Evolutionary conservation across 1,139 yeast species (phyloP).

Genomic region (Suhomyces ambrosiae): DNA sequence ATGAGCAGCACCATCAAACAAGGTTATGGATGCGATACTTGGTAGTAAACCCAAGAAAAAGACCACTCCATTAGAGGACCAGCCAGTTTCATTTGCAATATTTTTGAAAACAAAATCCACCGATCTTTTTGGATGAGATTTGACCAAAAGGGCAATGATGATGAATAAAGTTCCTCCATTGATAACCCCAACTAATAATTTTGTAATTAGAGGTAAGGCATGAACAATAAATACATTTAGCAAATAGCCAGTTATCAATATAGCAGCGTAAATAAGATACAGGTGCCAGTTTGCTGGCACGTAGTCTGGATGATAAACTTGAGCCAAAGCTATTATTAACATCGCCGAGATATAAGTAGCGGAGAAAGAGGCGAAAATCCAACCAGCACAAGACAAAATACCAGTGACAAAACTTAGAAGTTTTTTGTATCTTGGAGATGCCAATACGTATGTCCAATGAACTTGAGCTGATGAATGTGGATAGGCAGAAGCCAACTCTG

Average conservation of each 20-base stretch:
- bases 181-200: conserved; percentile 22
- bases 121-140: conserved; percentile 27
- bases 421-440: conserved; percentile 23
- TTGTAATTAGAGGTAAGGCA: conserved; percentile 23
- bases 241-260: conserved; percentile 18
- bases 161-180: conserved; percentile 30
- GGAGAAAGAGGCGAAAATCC: conserved; percentile 15
- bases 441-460: conserved; percentile 32
- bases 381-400: conserved; percentile 18
- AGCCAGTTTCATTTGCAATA: conserved; percentile 30
- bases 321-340: conserved; percentile 12
- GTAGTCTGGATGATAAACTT: conserved; percentile 25
- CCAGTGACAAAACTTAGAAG: conserved; percentile 23
- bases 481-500: conserved; percentile 32
- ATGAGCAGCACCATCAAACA: conserved; percentile 35
- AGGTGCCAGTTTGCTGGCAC: conserved; percentile 27
- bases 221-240: conserved; percentile 26
- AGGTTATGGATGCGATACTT: conserved; percentile 28
- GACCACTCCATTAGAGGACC: conserved; percentile 31
- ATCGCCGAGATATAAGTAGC: conserved; percentile 13
- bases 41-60: conserved; percentile 33
- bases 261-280: conserved; percentile 24
- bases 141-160: conserved; percentile 26
- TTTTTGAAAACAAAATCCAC: conserved; percentile 26
- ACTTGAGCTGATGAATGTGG: conserved; percentile 35